These are phyloP conservation scores for Arthrobotrys sphaeroides DNA, from an alignment of 2,329 filamentous ascomycete genomes.

Conservation along the genomic window DNA sequence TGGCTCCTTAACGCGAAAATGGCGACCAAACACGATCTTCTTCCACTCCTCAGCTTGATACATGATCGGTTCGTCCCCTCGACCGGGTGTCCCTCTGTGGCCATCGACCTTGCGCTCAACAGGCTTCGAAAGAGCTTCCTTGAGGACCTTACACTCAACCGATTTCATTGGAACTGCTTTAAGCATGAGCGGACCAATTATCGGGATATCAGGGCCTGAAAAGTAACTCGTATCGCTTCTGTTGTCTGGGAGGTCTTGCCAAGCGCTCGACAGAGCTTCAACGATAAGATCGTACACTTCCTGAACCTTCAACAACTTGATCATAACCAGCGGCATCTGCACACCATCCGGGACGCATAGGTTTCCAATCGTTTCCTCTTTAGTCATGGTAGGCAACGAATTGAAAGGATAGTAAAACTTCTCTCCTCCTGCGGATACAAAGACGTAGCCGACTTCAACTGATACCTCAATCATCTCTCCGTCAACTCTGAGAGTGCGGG, in stretches of 20 bases:
- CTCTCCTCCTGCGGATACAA: background rate
- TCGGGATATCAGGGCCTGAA: background rate
- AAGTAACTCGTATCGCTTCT: background rate
- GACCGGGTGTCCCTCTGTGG: too few species aligned
- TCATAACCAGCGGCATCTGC: background rate
- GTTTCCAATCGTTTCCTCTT: background rate
- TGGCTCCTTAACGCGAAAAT: too few species aligned
- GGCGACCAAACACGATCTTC: too few species aligned
- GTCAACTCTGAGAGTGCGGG: background rate
- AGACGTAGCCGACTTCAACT: background rate
- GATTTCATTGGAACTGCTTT: background rate
- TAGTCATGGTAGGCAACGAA: background rate
- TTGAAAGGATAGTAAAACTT: background rate
- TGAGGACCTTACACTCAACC: too few species aligned
- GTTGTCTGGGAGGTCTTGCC: background rate
- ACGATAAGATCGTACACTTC: background rate
- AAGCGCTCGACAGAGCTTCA: background rate
- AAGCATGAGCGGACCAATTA: background rate
- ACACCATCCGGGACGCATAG: background rate
- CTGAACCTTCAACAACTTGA: background rate
- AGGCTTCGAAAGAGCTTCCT: too few species aligned
- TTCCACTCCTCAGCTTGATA: too few species aligned
- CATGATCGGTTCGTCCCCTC: too few species aligned
- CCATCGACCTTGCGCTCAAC: too few species aligned
- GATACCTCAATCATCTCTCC: background rate